Percentiles rank a stretch among this genome's conserved stretches.
Conservation (phyloP, 768 basidiomycete genomes). For the Auricularia auricula-judae region DNA sequence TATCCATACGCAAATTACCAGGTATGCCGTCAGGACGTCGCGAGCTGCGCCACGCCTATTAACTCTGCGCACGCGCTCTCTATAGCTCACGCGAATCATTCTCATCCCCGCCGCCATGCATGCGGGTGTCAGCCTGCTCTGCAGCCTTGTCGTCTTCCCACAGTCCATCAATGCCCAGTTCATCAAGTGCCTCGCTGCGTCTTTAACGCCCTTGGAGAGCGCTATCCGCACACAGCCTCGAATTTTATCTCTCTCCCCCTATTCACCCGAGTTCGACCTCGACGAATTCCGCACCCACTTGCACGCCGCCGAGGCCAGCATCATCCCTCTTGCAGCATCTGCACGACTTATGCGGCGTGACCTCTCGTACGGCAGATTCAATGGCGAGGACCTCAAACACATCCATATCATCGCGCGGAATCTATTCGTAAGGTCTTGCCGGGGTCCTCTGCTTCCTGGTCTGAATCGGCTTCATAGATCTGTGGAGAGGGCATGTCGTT, state of each 20-base stretch:
- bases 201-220: constrained; percentile 37
- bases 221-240: constrained; percentile 35
- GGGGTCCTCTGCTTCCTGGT: constrained; percentile 18
- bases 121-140: constrained; percentile 40
- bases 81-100: constrained; percentile 39
- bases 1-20: constrained; percentile 57
- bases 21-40: constrained; percentile 15
- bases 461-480: constrained; percentile 13
- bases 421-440: constrained; percentile 1
- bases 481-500: constrained; percentile 50
- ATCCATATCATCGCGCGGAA: constrained; percentile 41
- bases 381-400: constrained; percentile 40
- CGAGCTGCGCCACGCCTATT: too few relatives aligned
- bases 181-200: constrained; percentile 34
- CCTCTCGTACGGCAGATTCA: constrained; percentile 47
- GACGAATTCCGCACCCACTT: constrained; percentile 23
- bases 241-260: constrained; percentile 33
- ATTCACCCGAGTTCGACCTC: constrained; percentile 29
- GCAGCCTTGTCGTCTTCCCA: constrained; percentile 50
- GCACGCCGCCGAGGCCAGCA: constrained; percentile 32
- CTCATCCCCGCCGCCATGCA: constrained; percentile 51
- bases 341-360: constrained; percentile 46
- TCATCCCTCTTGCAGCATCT: constrained; percentile 42
- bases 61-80: too few relatives aligned
- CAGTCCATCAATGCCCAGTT: constrained; percentile 50